Conservation (phyloP, 2,329 filamentous ascomycete species). For the Pezicula neosporulosa region DNA sequence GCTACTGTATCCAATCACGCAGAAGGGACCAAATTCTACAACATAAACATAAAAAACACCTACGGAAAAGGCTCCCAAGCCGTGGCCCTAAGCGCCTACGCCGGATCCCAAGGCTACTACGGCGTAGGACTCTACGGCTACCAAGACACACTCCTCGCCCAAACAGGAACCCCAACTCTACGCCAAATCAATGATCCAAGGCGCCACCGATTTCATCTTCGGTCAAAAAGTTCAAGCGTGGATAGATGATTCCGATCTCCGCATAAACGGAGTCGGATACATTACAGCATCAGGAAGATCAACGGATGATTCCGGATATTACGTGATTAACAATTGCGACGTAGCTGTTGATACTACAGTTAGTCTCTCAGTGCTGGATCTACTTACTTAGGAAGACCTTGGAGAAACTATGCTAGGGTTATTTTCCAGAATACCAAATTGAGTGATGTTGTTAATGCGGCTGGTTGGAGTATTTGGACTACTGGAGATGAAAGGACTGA, state of each 20-base stretch:
- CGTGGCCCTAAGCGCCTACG: slow-evolving; percentile 45
- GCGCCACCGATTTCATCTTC: slow-evolving; percentile 56
- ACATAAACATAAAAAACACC: slow-evolving; percentile 49
- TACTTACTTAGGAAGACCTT: slow-evolving; percentile 46
- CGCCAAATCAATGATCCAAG: slow-evolving; percentile 49
- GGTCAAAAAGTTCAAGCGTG: slow-evolving; percentile 40
- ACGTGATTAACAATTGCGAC: slow-evolving; percentile 28
- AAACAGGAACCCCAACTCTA: slow-evolving; percentile 51
- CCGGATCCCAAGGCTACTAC: slow-evolving; percentile 49
- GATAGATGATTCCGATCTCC: slow-evolving; percentile 40
- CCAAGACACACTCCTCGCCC: slow-evolving; percentile 48
- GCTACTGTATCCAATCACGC: too few species aligned
- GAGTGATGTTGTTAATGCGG: slow-evolving; percentile 41
- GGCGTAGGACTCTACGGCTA: slow-evolving; percentile 47
- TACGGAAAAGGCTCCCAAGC: slow-evolving; percentile 38
- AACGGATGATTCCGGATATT: slow-evolving; percentile 29
- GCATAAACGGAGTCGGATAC: slow-evolving; percentile 30
- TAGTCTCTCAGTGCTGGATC: slow-evolving; percentile 29
- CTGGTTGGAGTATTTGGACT: slow-evolving; percentile 45
- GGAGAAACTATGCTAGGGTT: slow-evolving; percentile 42
- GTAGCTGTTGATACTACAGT: slow-evolving; percentile 18
- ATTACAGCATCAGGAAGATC: slow-evolving; percentile 41
- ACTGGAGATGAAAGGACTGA: slow-evolving; percentile 3
- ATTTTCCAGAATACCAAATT: slow-evolving; percentile 43
- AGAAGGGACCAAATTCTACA: slow-evolving; percentile 34